These are phyloP conservation scores for Raffaelea ambrosiae DNA, from an alignment of 2,329 filamentous ascomycete species.

Conservation along the genomic window DNA sequence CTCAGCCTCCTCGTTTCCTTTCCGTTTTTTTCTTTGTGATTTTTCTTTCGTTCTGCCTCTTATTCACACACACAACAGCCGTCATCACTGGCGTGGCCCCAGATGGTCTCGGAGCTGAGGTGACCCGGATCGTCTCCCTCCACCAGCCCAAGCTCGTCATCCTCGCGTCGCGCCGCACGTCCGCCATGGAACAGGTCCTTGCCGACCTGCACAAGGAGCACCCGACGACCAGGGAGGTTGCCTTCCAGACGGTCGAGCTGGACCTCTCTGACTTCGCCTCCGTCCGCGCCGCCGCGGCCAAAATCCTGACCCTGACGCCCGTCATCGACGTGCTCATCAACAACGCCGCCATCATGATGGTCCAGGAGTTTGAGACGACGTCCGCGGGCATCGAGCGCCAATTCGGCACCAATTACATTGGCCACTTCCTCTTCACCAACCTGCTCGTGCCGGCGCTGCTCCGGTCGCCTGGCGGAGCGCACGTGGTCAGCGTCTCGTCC, in stretches of 20 bases:
- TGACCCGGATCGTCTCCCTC: constrained; percentile 8
- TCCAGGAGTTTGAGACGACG: constrained; percentile 19
- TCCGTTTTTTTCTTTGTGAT: too few species aligned
- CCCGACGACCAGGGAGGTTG: constrained; percentile 14
- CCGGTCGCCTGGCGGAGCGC: constrained; percentile 18
- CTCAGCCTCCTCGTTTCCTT: too few species aligned
- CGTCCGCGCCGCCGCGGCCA: constrained; percentile 25
- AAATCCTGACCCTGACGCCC: constrained; percentile 21
- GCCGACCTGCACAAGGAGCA: constrained; percentile 4
- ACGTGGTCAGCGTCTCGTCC: constrained; percentile 34
- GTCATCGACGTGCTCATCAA: constrained; percentile 29
- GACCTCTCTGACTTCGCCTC: constrained; percentile 27
- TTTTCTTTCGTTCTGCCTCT: too few species aligned
- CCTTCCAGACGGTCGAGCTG: constrained; percentile 22
- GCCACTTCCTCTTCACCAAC: constrained; percentile 40
- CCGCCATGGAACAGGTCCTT: constrained; percentile 5
- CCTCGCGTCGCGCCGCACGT: constrained; percentile 8
- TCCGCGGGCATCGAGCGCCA: constrained; percentile 30
- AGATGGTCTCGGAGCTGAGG: constrained; percentile 9
- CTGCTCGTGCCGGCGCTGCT: constrained; percentile 34
- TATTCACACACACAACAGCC: too few species aligned
- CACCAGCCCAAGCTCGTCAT: constrained; percentile 10
- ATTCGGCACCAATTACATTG: constrained; percentile 41
- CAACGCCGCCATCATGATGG: constrained; percentile 29
- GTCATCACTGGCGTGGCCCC: constrained; percentile 12